Conservation (phyloP, 441 rosid species). For the Omphalea diandra region DNA sequence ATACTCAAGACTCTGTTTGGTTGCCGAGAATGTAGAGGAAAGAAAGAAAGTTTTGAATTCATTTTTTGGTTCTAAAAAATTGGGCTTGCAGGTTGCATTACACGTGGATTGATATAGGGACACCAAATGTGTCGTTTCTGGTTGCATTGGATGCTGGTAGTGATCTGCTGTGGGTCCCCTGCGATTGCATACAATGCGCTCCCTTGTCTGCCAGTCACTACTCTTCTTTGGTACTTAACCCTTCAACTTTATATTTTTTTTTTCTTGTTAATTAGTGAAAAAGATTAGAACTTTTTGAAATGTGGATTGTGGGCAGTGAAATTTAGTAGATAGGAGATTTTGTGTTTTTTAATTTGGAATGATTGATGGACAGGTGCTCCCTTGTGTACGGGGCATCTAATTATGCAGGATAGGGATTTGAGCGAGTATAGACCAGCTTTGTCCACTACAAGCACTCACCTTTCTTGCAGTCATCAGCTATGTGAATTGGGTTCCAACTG, state of each 20-base stretch:
- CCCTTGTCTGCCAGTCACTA: conserved; percentile 68
- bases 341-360: conserved; percentile 76
- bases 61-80: too few relatives aligned
- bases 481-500: conserved; percentile 54
- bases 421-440: conserved; percentile 66
- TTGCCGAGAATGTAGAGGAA: too few relatives aligned
- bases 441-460: conserved; percentile 67
- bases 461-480: conserved; percentile 58
- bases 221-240: conserved; percentile 51
- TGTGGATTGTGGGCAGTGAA: too few relatives aligned
- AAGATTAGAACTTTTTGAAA: too few relatives aligned
- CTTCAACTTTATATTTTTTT: not conserved
- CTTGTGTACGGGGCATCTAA: conserved; percentile 84
- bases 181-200: conserved; percentile 81
- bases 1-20: too few relatives aligned
- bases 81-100: conserved; percentile 94
- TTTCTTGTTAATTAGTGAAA: too few relatives aligned
- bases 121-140: conserved; percentile 74
- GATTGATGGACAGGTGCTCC: conserved; percentile 99
- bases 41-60: too few relatives aligned
- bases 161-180: conserved; percentile 88
- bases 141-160: conserved; percentile 88
- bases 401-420: conserved; percentile 88
- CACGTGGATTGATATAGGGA: conserved; percentile 84
- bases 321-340: conserved; percentile 43